phyloP scores from a whole-genome alignment of 352 stramenopile species.

The Pythium aquatile region DNA sequence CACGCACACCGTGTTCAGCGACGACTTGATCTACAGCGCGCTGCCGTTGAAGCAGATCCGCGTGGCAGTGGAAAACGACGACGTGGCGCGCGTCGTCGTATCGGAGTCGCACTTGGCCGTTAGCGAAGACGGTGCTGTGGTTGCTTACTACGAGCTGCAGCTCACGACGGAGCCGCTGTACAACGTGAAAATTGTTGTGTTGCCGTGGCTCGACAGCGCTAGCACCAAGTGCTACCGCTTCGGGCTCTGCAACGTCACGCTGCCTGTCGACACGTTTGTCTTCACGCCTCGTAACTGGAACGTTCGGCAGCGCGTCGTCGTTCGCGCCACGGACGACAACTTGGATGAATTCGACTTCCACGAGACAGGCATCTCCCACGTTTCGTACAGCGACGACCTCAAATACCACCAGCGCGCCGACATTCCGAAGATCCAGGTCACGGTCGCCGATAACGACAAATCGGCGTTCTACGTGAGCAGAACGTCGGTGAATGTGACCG shows the following conservation, averaged over 20 bases:
- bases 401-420: slow-evolving; percentile 59
- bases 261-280: slow-evolving; percentile 43
- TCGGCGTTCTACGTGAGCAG: slow-evolving; percentile 54
- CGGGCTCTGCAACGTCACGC: slow-evolving; percentile 66
- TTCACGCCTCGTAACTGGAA: slow-evolving; percentile 73
- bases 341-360: slow-evolving; percentile 70
- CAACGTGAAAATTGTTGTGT: slow-evolving; percentile 55
- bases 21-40: slow-evolving; percentile 62
- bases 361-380: slow-evolving; percentile 64
- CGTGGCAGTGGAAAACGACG: slow-evolving; percentile 58
- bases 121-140: slow-evolving; percentile 47
- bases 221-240: slow-evolving; percentile 76
- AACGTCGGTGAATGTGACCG: slow-evolving; percentile 36
- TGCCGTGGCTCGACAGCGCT: slow-evolving; percentile 59
- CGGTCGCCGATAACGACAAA: slow-evolving; percentile 58
- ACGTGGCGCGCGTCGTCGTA: slow-evolving; percentile 57
- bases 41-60: slow-evolving; percentile 37
- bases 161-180: slow-evolving; percentile 64
- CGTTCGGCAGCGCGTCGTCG: slow-evolving; percentile 47
- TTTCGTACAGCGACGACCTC: slow-evolving; percentile 57
- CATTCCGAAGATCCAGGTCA: slow-evolving; percentile 65
- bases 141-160: slow-evolving; percentile 46
- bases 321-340: slow-evolving; percentile 60
- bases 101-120: slow-evolving; percentile 53
- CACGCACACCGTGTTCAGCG: slow-evolving; percentile 57